Evolutionary conservation across 495 filamentous ascomycete genomes (phyloP).

Genomic region (Neurospora cerealis): DNA sequence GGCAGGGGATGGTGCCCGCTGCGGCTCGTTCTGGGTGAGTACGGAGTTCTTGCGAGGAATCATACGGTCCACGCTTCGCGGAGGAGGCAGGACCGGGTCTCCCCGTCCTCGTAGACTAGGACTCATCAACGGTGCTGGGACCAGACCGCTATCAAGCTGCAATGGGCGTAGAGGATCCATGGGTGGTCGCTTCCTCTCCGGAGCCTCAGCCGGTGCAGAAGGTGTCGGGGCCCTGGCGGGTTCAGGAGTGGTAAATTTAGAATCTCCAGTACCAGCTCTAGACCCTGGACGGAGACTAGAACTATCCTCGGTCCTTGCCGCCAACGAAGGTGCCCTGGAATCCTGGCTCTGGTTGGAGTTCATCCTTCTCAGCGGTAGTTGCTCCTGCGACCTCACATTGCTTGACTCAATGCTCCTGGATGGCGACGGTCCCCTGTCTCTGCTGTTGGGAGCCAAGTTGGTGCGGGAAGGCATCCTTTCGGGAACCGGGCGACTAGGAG

Average conservation of each 20-base stretch:
- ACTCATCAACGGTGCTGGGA: slow-evolving; percentile 45
- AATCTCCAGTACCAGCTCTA: slow-evolving; percentile 26
- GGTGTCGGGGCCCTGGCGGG: slow-evolving; percentile 14
- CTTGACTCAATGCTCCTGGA: slow-evolving; percentile 36
- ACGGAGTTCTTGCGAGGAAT: slow-evolving; percentile 29
- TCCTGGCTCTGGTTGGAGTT: slow-evolving; percentile 48
- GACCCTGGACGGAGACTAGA: slow-evolving; percentile 38
- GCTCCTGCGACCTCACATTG: slow-evolving; percentile 26
- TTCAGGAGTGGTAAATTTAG: slow-evolving; percentile 28
- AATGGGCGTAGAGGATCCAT: slow-evolving; percentile 39
- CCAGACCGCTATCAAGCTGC: slow-evolving; percentile 31
- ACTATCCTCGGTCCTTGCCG: slow-evolving; percentile 37
- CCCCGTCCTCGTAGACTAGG: slow-evolving; percentile 27
- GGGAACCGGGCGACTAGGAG: slow-evolving; percentile 2
- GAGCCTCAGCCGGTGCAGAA: slow-evolving; percentile 29
- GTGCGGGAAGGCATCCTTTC: slow-evolving; percentile 20
- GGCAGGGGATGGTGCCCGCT: not conserved
- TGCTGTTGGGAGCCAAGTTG: slow-evolving; percentile 25
- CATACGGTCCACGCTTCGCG: slow-evolving; percentile 34
- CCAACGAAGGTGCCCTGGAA: slow-evolving; percentile 36
- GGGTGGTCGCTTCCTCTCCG: slow-evolving; percentile 42
- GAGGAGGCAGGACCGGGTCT: slow-evolving; percentile 32
- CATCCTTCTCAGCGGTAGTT: slow-evolving; percentile 34
- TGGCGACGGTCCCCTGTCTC: slow-evolving; percentile 23
- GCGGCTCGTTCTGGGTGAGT: slow-evolving; percentile 9